These are phyloP conservation scores for Beauveria australis DNA, from an alignment of 2,329 filamentous ascomycete genomes.

Conservation along the genomic window DNA sequence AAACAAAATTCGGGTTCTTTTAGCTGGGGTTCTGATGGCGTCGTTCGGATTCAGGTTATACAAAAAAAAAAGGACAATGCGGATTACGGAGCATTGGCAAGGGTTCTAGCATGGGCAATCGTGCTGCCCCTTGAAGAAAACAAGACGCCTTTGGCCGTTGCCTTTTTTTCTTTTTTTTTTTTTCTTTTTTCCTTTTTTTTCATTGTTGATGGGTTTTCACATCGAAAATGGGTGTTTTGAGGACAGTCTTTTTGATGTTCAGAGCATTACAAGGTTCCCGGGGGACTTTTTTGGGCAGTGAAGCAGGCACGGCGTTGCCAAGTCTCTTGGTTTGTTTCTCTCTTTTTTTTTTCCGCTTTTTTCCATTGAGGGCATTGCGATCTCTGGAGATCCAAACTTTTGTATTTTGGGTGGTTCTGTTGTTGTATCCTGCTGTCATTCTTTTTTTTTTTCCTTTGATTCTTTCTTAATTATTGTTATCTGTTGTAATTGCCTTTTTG, in stretches of 20 bases:
- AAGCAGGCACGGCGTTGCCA: background rate
- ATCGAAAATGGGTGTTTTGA: slow-evolving; percentile 1
- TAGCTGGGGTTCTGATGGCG: background rate
- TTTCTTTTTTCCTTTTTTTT: background rate
- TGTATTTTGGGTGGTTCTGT: slow-evolving; percentile 6
- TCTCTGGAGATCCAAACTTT: slow-evolving; percentile 11
- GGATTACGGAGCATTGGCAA: background rate
- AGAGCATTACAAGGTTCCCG: background rate
- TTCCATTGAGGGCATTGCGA: background rate
- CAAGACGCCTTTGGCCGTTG: background rate
- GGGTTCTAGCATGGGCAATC: slow-evolving; percentile 2
- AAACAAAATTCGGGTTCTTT: background rate
- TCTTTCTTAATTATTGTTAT: background rate
- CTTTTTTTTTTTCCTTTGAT: background rate
- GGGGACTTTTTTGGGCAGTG: slow-evolving; percentile 1
- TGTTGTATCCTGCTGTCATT: background rate
- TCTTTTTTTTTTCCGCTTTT: background rate
- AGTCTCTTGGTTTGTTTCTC: background rate
- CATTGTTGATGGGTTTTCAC: no score
- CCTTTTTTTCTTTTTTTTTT: background rate
- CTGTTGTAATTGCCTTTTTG: background rate
- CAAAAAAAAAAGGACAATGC: slow-evolving; percentile 6
- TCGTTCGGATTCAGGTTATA: slow-evolving; percentile 1
- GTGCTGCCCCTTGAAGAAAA: background rate
- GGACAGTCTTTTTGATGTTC: background rate